Percentiles rank a stretch among this genome's conserved stretches.
phyloP scores from a whole-genome alignment of 2,329 filamentous ascomycete genomes.

The Pyricularia sp. region DNA sequence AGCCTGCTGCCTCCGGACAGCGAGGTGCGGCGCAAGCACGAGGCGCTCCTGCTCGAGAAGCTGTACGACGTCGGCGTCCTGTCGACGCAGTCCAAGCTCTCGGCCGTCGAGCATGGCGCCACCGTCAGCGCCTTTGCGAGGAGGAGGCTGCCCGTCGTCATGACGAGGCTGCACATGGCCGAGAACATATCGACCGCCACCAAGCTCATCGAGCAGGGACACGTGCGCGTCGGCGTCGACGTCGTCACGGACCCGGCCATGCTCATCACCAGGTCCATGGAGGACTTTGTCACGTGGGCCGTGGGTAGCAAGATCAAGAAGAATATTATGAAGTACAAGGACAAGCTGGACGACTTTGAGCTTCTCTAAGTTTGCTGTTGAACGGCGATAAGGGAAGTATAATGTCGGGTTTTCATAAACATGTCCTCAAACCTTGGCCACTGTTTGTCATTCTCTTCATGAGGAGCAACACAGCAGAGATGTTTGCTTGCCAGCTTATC shows the following conservation, averaged over 20 bases:
- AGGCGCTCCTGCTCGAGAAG: conserved; percentile 82
- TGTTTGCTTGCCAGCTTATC: not conserved
- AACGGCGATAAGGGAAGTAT: not conserved
- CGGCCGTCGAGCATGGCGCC: conserved; percentile 76
- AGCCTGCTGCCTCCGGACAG: conserved; percentile 74
- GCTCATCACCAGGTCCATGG: conserved; percentile 78
- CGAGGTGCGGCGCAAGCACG: conserved; percentile 70
- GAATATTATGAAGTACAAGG: conserved; percentile 88
- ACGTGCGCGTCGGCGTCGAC: conserved; percentile 85
- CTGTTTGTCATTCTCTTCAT: too few relatives aligned
- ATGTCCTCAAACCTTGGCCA: not conserved
- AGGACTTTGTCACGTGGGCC: conserved; percentile 95
- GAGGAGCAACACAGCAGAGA: too few relatives aligned
- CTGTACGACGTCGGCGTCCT: conserved; percentile 88
- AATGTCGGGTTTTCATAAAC: not conserved
- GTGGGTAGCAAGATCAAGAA: conserved; percentile 95
- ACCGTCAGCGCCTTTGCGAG: conserved; percentile 86
- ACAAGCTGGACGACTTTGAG: conserved; percentile 95
- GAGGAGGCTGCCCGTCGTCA: conserved; percentile 73
- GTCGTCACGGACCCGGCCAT: conserved; percentile 86
- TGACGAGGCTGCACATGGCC: conserved; percentile 84
- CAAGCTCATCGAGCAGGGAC: conserved; percentile 87
- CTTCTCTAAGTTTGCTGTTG: conserved; percentile 46
- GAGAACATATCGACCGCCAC: conserved; percentile 78
- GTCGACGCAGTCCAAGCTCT: conserved; percentile 64